Conservation (phyloP, 2,329 filamentous ascomycete genomes). For the Hypoxylon sp. region DNA sequence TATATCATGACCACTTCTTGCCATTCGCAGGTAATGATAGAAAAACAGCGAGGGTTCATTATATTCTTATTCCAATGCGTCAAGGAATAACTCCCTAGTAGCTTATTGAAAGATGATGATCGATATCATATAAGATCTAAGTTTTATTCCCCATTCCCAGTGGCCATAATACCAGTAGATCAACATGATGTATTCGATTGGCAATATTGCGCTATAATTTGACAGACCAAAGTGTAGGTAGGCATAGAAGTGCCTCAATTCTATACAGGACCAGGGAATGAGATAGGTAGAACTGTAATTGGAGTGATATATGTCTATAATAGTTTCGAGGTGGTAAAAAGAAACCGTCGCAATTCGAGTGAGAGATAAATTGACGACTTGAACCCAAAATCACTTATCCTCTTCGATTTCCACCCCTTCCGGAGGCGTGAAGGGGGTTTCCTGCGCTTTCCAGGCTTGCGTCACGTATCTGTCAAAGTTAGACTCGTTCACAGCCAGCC, state of each 20-base stretch:
- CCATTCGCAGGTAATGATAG: too few species aligned
- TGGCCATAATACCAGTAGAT: too few species aligned
- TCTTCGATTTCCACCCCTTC: conserved; percentile 46
- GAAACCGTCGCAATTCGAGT: not conserved
- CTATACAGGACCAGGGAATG: not conserved
- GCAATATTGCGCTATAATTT: not conserved
- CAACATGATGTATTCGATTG: too few species aligned
- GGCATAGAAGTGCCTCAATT: not conserved
- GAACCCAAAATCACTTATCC: conserved; percentile 15
- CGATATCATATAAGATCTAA: too few species aligned
- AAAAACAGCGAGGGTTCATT: too few species aligned
- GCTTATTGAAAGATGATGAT: too few species aligned
- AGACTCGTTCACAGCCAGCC: conserved; percentile 25
- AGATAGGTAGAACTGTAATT: not conserved
- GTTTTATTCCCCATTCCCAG: too few species aligned
- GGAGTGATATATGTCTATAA: not conserved
- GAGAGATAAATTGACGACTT: not conserved
- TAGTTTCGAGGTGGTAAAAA: not conserved
- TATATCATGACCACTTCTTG: too few species aligned
- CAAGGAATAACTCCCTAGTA: too few species aligned
- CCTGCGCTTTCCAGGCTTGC: conserved; percentile 51
- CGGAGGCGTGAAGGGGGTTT: conserved; percentile 45
- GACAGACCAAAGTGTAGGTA: not conserved
- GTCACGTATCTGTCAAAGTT: conserved; percentile 59
- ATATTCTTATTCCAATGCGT: too few species aligned